phyloP scores from a whole-genome alignment of 2,329 filamentous ascomycete genomes.

The Aspergillus ruber region DNA sequence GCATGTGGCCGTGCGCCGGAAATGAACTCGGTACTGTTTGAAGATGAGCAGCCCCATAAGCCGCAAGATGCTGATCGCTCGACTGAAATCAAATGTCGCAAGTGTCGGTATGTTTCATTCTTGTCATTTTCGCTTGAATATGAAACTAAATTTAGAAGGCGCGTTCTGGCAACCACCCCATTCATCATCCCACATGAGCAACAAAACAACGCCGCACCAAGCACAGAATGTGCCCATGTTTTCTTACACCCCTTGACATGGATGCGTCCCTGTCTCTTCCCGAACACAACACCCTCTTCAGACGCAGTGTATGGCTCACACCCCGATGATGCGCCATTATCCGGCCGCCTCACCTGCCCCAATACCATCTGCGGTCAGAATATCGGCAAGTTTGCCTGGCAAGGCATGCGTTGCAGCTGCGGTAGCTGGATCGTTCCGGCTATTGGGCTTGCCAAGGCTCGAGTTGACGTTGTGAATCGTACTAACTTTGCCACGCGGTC shows the following conservation, averaged over 20 bases:
- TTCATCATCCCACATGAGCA: slow-evolving; percentile 62
- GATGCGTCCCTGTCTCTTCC: slow-evolving; percentile 76
- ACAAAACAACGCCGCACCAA: slow-evolving; percentile 8
- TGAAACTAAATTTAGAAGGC: slow-evolving; percentile 32
- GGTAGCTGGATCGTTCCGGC: slow-evolving; percentile 84
- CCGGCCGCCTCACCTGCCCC: slow-evolving; percentile 80
- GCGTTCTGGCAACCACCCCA: slow-evolving; percentile 55
- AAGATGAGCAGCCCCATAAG: slow-evolving; percentile 42
- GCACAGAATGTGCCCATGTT: slow-evolving; percentile 65
- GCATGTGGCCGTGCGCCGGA: slow-evolving; percentile 74
- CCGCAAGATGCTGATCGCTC: slow-evolving; percentile 16
- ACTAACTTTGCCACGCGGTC: slow-evolving; percentile 17
- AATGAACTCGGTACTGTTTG: slow-evolving; percentile 68
- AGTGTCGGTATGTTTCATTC: slow-evolving; percentile 61
- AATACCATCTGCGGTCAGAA: slow-evolving; percentile 70
- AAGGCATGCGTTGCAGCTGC: slow-evolving; percentile 88
- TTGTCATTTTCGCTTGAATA: neutral
- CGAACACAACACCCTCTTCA: slow-evolving; percentile 13
- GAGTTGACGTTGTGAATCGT: slow-evolving; percentile 65
- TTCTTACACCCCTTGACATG: slow-evolving; percentile 90
- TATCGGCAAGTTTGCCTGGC: slow-evolving; percentile 92
- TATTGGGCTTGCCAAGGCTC: slow-evolving; percentile 75
- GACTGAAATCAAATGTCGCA: slow-evolving; percentile 76
- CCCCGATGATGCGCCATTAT: slow-evolving; percentile 59
- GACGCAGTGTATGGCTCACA: slow-evolving; percentile 13